These are phyloP conservation scores for Malassezia furfur DNA, from an alignment of 1,284 basidiomycete species.

Conservation along the genomic window DNA sequence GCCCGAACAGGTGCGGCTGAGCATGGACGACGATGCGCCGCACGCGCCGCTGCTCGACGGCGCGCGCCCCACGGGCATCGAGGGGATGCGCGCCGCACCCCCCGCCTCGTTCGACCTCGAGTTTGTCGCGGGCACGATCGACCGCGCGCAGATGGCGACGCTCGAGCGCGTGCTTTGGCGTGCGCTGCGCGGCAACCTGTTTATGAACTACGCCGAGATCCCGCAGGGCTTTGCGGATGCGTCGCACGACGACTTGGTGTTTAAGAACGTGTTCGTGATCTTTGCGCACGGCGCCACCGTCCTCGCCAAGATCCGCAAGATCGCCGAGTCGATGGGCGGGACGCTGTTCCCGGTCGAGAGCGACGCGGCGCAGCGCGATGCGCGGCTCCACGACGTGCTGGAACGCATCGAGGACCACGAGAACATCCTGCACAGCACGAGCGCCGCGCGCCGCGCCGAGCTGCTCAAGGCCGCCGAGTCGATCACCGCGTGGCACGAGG, in stretches of 20 bases:
- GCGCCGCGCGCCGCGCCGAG: constrained; percentile 67
- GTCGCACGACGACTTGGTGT: constrained; percentile 52
- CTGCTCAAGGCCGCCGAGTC: constrained; percentile 76
- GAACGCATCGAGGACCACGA: constrained; percentile 84
- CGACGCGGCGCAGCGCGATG: constrained; percentile 79
- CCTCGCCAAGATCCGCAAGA: constrained; percentile 92
- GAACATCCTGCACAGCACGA: constrained; percentile 61
- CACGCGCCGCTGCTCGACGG: constrained; percentile 79
- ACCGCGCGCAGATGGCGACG: constrained; percentile 78
- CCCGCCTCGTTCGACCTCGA: constrained; percentile 60
- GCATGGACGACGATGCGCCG: constrained; percentile 61
- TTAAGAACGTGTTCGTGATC: constrained; percentile 98
- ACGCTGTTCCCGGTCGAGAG: constrained; percentile 93
- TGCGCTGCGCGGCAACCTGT: constrained; percentile 90
- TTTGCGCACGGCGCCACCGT: constrained; percentile 92
- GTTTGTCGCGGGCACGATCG: constrained; percentile 93
- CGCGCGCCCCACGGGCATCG: constrained; percentile 51
- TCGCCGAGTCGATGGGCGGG: constrained; percentile 95
- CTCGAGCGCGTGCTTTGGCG: constrained; percentile 98
- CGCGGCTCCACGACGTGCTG: constrained; percentile 78
- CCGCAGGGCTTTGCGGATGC: constrained; percentile 83
- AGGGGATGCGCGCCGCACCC: constrained; percentile 34
- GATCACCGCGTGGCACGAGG: constrained; percentile 82
- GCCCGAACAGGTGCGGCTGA: constrained; percentile 68
- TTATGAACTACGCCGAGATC: constrained; percentile 97